phyloP scores from a whole-genome alignment of 352 stramenopile species.

The Achlya hypogyna region DNA sequence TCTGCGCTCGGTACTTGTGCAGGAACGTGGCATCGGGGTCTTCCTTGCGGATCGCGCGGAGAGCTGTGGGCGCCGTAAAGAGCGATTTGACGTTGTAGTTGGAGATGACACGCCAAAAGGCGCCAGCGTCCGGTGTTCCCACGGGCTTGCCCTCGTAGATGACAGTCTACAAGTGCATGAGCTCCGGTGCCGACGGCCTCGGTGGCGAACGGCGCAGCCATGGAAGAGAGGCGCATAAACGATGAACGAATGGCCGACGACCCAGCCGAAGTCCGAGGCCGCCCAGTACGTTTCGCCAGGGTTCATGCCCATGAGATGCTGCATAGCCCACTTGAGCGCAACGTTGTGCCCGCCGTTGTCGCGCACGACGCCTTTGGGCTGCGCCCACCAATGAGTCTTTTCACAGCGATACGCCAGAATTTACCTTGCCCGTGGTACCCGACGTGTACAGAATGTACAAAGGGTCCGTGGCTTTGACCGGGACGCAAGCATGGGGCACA shows the following conservation, averaged over 20 bases:
- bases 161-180: slow-evolving; percentile 31
- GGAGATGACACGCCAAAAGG: slow-evolving; percentile 81
- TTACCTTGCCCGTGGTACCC: slow-evolving; percentile 44
- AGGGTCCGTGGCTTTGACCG: slow-evolving; percentile 47
- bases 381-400: not conserved
- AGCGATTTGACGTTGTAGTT: slow-evolving; percentile 79
- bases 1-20: slow-evolving; percentile 10
- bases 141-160: slow-evolving; percentile 88
- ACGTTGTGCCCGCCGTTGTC: slow-evolving; percentile 71
- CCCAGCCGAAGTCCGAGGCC: slow-evolving; percentile 85
- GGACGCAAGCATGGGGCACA: slow-evolving; percentile 31
- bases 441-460: slow-evolving; percentile 80
- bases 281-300: slow-evolving; percentile 76
- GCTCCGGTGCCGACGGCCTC: not conserved
- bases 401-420: not conserved
- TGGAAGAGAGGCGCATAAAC: slow-evolving; percentile 84
- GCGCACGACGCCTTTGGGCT: slow-evolving; percentile 69
- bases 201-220: slow-evolving; percentile 41
- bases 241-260: slow-evolving; percentile 82
- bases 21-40: slow-evolving; percentile 59
- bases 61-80: slow-evolving; percentile 88
- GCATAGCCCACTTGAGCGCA: slow-evolving; percentile 84
- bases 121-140: slow-evolving; percentile 71
- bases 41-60: slow-evolving; percentile 81
- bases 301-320: slow-evolving; percentile 61